Evolutionary conservation across 352 stramenopile genomes (phyloP), one percentile per base, ranked within the genome.

Genomic region (Globisporangium cederbergense): DNA sequence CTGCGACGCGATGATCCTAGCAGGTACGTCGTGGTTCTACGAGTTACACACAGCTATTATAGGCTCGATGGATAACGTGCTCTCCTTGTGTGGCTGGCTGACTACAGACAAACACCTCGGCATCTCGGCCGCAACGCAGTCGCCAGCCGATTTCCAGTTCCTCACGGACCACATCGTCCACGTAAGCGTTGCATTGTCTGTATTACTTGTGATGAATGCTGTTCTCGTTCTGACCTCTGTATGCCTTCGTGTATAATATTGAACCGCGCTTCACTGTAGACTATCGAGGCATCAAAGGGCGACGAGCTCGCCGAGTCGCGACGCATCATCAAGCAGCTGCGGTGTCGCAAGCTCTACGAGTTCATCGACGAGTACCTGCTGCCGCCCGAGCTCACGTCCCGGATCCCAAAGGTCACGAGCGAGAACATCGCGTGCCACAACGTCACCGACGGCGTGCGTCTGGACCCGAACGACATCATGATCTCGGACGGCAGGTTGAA

Each of bases 291-390:
- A 1, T 93, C 84, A 56, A 93, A 90, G 58, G 79, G 75, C 18
- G 65, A 74, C 20, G 72, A 56, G 4, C 60, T 97, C 3, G 65
- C 66, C 0, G 28, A 71, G 32, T 84, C 88, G 38, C 76, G 85
- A 13, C 60, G 69, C 40, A 80, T 96, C 36, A 76, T 96, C n/a
- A 81, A 87, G 62, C 75, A 83, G 11, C 68, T 96, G 52, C 82
- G 83, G n/a, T 72, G 75, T 25, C 79, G 86, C 10, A 69, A 93
- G 34, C 65, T 96, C 9, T 97, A 96, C 69, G 76, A 88, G 58
- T 95, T 92, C 67, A 79, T 93, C n/a, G 88, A 95, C 61, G 82
- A 93, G 62, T 90, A 89, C 28, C 55, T 93, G 18, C 25, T 95
- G 47, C 83, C 81, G 0, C 68, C 77, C 1, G 69, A 89, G 14